Conservation (phyloP, 2,329 filamentous ascomycete genomes). For the Plectosphaerella plurivora region DNA sequence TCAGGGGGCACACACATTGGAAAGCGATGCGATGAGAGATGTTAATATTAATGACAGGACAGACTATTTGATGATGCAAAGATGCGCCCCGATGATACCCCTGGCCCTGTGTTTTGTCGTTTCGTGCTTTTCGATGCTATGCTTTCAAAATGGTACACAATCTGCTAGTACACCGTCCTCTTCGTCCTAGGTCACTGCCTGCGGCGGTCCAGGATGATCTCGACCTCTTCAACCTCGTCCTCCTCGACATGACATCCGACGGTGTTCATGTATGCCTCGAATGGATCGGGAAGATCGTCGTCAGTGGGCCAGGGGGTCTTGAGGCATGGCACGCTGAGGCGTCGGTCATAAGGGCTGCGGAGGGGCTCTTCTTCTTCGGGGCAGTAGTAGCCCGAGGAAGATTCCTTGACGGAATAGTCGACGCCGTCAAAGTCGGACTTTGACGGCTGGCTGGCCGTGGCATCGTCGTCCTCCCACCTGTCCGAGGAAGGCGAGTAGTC, state of each 20-base stretch:
- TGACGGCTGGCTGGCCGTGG: background rate
- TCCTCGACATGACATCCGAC: background rate
- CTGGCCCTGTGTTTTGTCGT: background rate
- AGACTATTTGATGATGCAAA: background rate
- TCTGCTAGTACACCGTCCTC: background rate
- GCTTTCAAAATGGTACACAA: background rate
- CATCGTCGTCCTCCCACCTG: background rate
- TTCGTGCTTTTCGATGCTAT: background rate
- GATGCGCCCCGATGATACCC: constrained; percentile 3
- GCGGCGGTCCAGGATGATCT: background rate
- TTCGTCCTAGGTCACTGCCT: background rate
- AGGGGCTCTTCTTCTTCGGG: background rate
- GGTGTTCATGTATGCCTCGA: background rate
- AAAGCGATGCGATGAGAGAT: background rate
- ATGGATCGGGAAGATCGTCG: background rate
- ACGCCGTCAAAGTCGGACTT: background rate
- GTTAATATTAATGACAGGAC: constrained; percentile 1
- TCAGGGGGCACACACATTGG: background rate
- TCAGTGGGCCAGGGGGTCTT: constrained; percentile 19
- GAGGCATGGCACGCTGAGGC: constrained; percentile 26
- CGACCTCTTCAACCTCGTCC: background rate
- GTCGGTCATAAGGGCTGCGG: constrained; percentile 13
- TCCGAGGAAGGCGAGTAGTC: background rate
- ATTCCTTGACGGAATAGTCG: background rate
- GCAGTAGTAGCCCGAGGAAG: background rate